Evolutionary conservation across 225 moss, liverwort and hornwort species (phyloP), one percentile per base, ranked within the genome.

Genomic region (Bryoerythrophyllum caledonicum): DNA sequence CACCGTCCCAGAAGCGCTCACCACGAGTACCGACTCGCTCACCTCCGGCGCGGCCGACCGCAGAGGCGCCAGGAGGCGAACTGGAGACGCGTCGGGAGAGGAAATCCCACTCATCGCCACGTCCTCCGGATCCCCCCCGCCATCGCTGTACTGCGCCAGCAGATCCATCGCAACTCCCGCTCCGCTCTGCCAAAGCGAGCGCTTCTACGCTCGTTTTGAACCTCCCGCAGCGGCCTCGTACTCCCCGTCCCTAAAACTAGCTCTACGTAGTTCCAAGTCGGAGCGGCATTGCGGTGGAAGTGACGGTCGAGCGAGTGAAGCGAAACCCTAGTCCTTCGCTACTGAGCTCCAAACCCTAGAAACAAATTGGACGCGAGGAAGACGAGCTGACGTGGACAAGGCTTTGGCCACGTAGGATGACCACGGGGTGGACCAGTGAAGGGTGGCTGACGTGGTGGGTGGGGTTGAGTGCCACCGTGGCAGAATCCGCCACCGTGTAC

Each of bases 31-130:
- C 12, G 89, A 84, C 37, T 99, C 94, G 48, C 90, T 80, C 28
- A 99, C 94, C 75, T 89, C 91, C 15, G 97, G 97, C 41, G 97
- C 97, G 20, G 94, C 89, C 17, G 97, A 88, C 35, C 73, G 85
- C 26, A 75, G 78, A 8, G 85, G 82, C 40, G 82, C 69, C 82
- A 93, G 84, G 30, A 93, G 79, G 12, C 93, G 91, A 1, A 99
- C 10, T 7, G 97, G 97, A 3, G 97, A 99, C 8, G 90, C 81
- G 38, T 87, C 88, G 1, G 85, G 85, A 25, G 82, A 87, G 10
- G 85, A 73, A 5, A 65, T 32, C 19, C 89, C 91, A 24, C 89
- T 92, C 59, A 78, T 90, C 14, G 87, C 82, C 12, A 76, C 88
- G 67, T 83, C 92, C 1, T 80, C 88, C 10, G 65, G 71, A 16